phyloP scores from a whole-genome alignment of 2,329 filamentous ascomycete genomes.

The Lecanoromycetidae sp. region DNA sequence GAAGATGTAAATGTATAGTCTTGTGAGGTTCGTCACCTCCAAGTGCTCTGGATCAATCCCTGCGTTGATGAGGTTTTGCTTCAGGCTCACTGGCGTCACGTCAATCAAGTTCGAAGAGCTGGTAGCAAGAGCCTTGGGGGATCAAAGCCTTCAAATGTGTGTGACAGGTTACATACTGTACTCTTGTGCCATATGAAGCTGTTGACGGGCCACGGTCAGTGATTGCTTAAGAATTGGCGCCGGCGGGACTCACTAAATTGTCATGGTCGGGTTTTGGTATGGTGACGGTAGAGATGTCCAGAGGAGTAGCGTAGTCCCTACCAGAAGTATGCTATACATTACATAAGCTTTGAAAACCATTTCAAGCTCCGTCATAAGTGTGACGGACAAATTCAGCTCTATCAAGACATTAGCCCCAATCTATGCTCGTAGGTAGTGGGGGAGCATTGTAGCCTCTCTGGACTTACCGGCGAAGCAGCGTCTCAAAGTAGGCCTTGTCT shows the following conservation, averaged over 20 bases:
- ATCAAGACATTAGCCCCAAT: slow-evolving; percentile 7
- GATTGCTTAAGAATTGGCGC: slow-evolving; percentile 16
- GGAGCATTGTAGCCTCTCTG: not conserved
- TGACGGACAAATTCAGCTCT: slow-evolving; percentile 40
- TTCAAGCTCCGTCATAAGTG: slow-evolving; percentile 1
- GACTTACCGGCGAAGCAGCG: slow-evolving; percentile 48
- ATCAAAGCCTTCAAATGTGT: too few relatives aligned
- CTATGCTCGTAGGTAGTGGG: not conserved
- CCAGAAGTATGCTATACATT: slow-evolving; percentile 29
- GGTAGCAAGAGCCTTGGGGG: too few relatives aligned
- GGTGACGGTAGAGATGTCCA: slow-evolving; percentile 34
- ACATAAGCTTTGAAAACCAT: slow-evolving; percentile 10
- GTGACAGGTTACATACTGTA: slow-evolving; percentile 25
- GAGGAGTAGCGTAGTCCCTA: slow-evolving; percentile 28
- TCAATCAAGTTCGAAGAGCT: not conserved
- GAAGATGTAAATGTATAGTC: not conserved
- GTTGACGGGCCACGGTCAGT: slow-evolving; percentile 10
- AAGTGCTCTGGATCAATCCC: slow-evolving; percentile 40
- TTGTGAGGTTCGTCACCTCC: slow-evolving; percentile 25
- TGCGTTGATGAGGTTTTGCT: slow-evolving; percentile 37
- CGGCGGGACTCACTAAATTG: slow-evolving; percentile 36
- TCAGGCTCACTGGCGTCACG: slow-evolving; percentile 32
- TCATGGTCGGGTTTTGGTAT: slow-evolving; percentile 53
- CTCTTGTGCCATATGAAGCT: slow-evolving; percentile 23
- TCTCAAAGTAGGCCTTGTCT: slow-evolving; percentile 49